Base-by-base conservation (phyloP, 129 eudicot genomes). In the Helichrysum umbraculigerum region DNA sequence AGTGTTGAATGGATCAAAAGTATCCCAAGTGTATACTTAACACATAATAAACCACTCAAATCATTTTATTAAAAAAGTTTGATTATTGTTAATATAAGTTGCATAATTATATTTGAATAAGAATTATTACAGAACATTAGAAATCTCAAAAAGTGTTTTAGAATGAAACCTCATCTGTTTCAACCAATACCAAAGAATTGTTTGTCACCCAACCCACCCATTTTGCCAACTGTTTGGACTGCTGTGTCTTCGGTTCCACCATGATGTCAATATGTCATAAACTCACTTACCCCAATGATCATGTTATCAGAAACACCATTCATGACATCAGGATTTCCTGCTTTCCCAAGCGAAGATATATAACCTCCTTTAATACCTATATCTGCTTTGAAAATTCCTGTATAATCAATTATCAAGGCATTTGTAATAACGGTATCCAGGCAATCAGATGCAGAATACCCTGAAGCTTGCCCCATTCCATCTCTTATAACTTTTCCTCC, bases 401-500 rank as follows among this genome's bases (percentile, higher is more conserved):
- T 87, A 79, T 89, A 94, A 83, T 91, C 99, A 73, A 91, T 81
- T 34, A 94, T 83, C 62, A 91, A 82, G 80, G 99, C 99, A 81
- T 94, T 94, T 72, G 97, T 91, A 73, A 94, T 91, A 70, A 94
- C 96, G 11, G 97, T 89, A 74, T 94, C 96, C 80, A 94, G 72
- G 79, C 94, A 91, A 39, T 81, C 84, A 75, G 67, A 34, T 51
- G 91, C 52, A 17, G 76, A 65, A 76, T 78, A 86, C 70, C 96
- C 98, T 67, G 85, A 86, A 71, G 93, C 93, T 83, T 94, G 99
- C 20, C 99, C 99, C 99, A 91, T 91, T 82, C 97, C 99, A 57
- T 94, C 97, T 81, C 99, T 81, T 69, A 94, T 41, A 77, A 94
- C 99, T 75, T 94, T 94, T 83, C 99, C 99, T 33, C 99, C 99